Percentiles rank a stretch among this genome's conserved stretches.
phyloP scores from a whole-genome alignment of 2,329 filamentous ascomycete species.

The Stylonectria norvegica region DNA sequence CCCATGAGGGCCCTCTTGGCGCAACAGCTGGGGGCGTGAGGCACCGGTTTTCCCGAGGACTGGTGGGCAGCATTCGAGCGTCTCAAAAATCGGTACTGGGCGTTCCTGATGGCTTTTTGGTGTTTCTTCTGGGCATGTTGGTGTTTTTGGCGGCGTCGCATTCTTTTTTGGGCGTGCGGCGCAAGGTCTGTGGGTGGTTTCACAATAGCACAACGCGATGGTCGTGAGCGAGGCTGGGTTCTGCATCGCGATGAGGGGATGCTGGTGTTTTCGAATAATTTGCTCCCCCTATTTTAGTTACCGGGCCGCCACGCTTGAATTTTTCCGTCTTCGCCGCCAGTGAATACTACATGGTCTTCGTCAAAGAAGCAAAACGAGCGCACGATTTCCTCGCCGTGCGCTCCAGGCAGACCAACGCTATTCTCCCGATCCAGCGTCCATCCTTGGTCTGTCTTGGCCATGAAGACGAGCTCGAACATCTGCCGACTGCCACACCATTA shows the following conservation, averaged over 20 bases:
- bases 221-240: not conserved
- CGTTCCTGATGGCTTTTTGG: too few relatives aligned
- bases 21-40: too few relatives aligned
- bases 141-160: not conserved
- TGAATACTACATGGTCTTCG: constrained; percentile 55
- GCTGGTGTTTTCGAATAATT: constrained; percentile 13
- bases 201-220: too few relatives aligned
- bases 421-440: constrained; percentile 56
- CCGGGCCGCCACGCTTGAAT: constrained; percentile 53
- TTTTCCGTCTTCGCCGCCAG: constrained; percentile 56
- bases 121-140: too few relatives aligned
- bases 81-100: too few relatives aligned
- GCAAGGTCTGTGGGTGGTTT: too few relatives aligned
- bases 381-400: constrained; percentile 62
- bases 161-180: constrained; percentile 1
- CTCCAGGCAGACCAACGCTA: constrained; percentile 58
- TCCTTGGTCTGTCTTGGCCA: constrained; percentile 44
- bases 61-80: constrained; percentile 5
- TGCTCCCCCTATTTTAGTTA: constrained; percentile 17
- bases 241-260: too few relatives aligned
- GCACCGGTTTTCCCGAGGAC: constrained; percentile 5
- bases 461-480: constrained; percentile 58
- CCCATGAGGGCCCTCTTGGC: not conserved
- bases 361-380: constrained; percentile 63
- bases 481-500: constrained; percentile 41